Percentiles rank a stretch among this genome's conserved stretches.
phyloP scores from a whole-genome alignment of 805 yeast genomes.

The Candida endomychidarum region DNA sequence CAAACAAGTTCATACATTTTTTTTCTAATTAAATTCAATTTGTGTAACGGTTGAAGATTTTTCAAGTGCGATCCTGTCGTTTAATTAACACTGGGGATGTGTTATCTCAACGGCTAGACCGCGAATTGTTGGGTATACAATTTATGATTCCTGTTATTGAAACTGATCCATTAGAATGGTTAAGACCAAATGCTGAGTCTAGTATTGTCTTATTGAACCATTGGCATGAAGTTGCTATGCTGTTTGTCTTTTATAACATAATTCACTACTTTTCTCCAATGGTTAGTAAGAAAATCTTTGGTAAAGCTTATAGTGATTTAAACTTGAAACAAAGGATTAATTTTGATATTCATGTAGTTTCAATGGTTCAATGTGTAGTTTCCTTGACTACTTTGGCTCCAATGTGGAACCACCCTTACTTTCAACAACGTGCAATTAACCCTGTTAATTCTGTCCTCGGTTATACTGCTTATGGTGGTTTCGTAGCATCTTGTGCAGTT shows the following conservation, averaged over 20 bases:
- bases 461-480: constrained; percentile 70
- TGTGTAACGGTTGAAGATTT: constrained; percentile 1
- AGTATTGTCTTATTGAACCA: constrained; percentile 49
- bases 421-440: constrained; percentile 39
- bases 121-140: not conserved
- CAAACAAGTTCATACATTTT: constrained; percentile 70
- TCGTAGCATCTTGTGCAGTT: constrained; percentile 66
- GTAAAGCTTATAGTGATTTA: constrained; percentile 52
- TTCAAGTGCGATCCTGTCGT: too few species aligned
- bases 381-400: constrained; percentile 64
- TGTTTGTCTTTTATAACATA: constrained; percentile 59
- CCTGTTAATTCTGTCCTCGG: constrained; percentile 53
- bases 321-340: constrained; percentile 53
- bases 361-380: constrained; percentile 77
- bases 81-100: too few species aligned
- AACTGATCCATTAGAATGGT: constrained; percentile 44
- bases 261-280: constrained; percentile 54
- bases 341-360: constrained; percentile 88
- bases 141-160: constrained; percentile 6
- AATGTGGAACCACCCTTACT: constrained; percentile 56
- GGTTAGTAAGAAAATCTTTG: constrained; percentile 50
- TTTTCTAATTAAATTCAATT: constrained; percentile 1
- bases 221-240: constrained; percentile 69
- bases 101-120: too few species aligned
- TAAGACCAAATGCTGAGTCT: constrained; percentile 49